Conservation (phyloP, 768 basidiomycete species). For the Naematelia encephala region DNA sequence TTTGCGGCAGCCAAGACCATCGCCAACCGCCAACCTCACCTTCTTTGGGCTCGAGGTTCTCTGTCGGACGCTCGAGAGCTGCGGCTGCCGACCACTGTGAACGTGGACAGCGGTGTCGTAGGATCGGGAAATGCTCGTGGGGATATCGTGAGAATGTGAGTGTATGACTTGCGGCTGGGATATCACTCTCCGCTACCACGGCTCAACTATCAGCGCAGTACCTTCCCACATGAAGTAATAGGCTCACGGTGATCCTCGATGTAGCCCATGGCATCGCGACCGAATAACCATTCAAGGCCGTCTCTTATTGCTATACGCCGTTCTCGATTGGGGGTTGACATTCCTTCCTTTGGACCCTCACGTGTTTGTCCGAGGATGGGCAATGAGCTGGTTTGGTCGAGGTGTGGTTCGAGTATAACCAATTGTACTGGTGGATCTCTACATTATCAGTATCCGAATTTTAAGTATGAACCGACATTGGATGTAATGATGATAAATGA, state of each 20-base stretch:
- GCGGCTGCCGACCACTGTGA: conserved; percentile 21
- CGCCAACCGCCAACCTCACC: conserved; percentile 27
- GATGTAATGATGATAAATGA: conserved; percentile 22
- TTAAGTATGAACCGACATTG: conserved; percentile 14
- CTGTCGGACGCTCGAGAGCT: background rate
- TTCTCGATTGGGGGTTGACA: conserved; percentile 20
- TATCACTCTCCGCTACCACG: background rate
- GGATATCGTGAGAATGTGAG: background rate
- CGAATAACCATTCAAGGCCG: conserved; percentile 27
- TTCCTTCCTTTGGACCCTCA: conserved; percentile 10
- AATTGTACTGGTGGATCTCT: conserved; percentile 21
- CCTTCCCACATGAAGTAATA: too few relatives aligned
- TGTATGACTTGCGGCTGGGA: background rate
- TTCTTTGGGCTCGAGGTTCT: background rate
- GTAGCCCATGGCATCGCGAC: conserved; percentile 18
- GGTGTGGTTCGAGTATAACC: conserved; percentile 35
- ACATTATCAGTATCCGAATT: background rate
- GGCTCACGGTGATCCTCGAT: conserved; percentile 14
- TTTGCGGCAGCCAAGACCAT: conserved; percentile 21
- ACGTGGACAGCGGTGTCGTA: conserved; percentile 13
- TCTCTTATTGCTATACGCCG: conserved; percentile 22
- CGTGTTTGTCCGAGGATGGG: conserved; percentile 20
- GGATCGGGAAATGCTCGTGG: background rate
- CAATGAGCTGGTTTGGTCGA: conserved; percentile 16
- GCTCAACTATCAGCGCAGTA: too few relatives aligned